These are phyloP conservation scores for Leccinum pachyderme DNA, from an alignment of 1,284 basidiomycete species.

Conservation along the genomic window DNA sequence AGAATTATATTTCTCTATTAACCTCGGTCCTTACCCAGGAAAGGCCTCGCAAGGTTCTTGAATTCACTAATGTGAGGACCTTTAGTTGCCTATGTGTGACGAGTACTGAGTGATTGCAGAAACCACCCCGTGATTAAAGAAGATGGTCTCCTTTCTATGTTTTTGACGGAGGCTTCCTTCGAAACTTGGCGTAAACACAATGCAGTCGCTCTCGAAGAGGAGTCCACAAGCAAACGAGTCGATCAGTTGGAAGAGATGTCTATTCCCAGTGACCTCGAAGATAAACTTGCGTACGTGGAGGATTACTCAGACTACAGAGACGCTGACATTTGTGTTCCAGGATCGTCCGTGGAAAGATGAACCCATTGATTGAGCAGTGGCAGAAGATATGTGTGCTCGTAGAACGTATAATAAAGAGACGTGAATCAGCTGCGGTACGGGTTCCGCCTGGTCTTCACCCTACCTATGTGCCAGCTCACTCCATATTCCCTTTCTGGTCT, in stretches of 20 bases:
- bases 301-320: neutral
- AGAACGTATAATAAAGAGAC: conserved; percentile 82
- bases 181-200: conserved; percentile 84
- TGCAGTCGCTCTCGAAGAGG: conserved; percentile 77
- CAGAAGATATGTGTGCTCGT: conserved; percentile 83
- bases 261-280: conserved; percentile 88
- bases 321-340: conserved; percentile 38
- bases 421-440: conserved; percentile 86
- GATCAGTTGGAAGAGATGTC: conserved; percentile 86
- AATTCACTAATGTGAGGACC: conserved; percentile 69
- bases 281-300: conserved; percentile 70
- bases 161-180: conserved; percentile 79
- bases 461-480: conserved; percentile 64
- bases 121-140: conserved; percentile 90
- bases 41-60: conserved; percentile 80
- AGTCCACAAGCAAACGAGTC: conserved; percentile 77
- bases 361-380: conserved; percentile 82
- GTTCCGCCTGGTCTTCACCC: conserved; percentile 59
- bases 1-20: neutral
- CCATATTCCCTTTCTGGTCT: conserved; percentile 47
- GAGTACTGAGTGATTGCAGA: conserved; percentile 37
- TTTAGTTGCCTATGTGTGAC: neutral
- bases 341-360: conserved; percentile 68
- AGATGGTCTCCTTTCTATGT: conserved; percentile 79
- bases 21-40: conserved; percentile 41